Evolutionary conservation across 805 yeast species (phyloP), one percentile per base, ranked within the genome.

Genomic region (Ogataea zsoltii): DNA sequence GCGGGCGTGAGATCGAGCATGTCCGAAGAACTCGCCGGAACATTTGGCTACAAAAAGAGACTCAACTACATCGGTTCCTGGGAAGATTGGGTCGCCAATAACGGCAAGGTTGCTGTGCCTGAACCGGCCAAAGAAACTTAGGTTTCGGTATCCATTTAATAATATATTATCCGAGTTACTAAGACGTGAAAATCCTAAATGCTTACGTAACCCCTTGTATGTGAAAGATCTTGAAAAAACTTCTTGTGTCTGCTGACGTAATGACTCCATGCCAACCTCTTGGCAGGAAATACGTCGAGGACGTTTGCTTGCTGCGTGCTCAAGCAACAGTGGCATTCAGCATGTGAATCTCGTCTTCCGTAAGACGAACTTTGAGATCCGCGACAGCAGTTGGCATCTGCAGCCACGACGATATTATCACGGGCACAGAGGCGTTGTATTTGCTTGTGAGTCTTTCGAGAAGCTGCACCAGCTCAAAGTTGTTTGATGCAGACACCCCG

Each of bases 1-100:
- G 96, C 87, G 7, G 99, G 99, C 45, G 86, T 90, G 38, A 82
- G 99, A 72, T 85, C 95, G 18, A 76, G 88, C 36, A 88, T 89
- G 51, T 91, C 97, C 34, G 96, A 89, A 63, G 96, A 88, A 61
- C 74, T 92, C 61, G 98, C 98, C 12, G 79, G 82, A 50, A 86
- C 96, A 18, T 88, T 84, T 67, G 98, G 97, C 10, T 92, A 92
- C 68, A 69, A 76, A 40, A 77, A 86, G 56, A 78, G 97, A 54
- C 89, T 91, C 46, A 88, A 90, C 66, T 92, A 92, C 68, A 67
- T 76, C 33, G 98, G 98, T 4, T 86, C 96, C 11, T 86, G 82
- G 67, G 83, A 79, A 58, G 97, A 92, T 64, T 92, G 98, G 98
- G 62, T 72, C 21, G 61, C 60, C 30, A 65, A 76, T 42, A 70